Base-by-base conservation (phyloP, 805 yeast genomes). In the Yarrowia alimentaria region DNA sequence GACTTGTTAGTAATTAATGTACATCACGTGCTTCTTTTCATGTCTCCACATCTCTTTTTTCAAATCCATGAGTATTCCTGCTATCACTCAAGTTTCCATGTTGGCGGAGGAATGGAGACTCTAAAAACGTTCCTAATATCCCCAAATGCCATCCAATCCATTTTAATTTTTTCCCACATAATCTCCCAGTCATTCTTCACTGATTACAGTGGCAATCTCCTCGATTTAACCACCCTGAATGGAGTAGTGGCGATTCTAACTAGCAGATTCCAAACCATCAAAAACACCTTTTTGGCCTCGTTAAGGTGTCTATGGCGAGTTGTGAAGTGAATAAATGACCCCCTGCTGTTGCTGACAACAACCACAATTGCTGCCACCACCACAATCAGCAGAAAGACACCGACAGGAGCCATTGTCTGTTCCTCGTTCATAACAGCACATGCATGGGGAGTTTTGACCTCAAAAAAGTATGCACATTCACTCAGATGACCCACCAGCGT, bases 401-500 rank as follows among this genome's bases (percentile, higher is more conserved):
- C 81, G 51, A 77, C 52, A 14, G 70, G 70, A 16, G 61, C 57
- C 54, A 66, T 54, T 7, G 83, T 79, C 60, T 81, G 82, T 10
- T 74, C 77, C 58, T 80, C 76, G 47, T 81, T 80, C 8, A 85
- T 79, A 1, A 89, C 83, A 0, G 95, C 86, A 65, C 96, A 88
- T 0, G 95, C 96, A 66, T 82, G 84, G 33, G 85, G 80, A 3
- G 95, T 85, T 57, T 88, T 69, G 24, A 87, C 88, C 61, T 88
- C 96, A 64, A 88, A 88, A 61, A 83, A 77, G 64, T 85, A 88
- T 28, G 83, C 79, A 66, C 96, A 88, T 55, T 88, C 85, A 63
- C 86, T 77, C 32, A 78, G 61, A 6, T 79, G 79, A 1, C 93
- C 93, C 24, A 88, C 75, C 13, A 85, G 75, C 0, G 87, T 70